A percentile compares a stretch with the other conserved stretches of the same genome.
These are phyloP conservation scores for Fomitopsis pinicola DNA, from an alignment of 1,284 basidiomycete genomes.

Conservation along the genomic window DNA sequence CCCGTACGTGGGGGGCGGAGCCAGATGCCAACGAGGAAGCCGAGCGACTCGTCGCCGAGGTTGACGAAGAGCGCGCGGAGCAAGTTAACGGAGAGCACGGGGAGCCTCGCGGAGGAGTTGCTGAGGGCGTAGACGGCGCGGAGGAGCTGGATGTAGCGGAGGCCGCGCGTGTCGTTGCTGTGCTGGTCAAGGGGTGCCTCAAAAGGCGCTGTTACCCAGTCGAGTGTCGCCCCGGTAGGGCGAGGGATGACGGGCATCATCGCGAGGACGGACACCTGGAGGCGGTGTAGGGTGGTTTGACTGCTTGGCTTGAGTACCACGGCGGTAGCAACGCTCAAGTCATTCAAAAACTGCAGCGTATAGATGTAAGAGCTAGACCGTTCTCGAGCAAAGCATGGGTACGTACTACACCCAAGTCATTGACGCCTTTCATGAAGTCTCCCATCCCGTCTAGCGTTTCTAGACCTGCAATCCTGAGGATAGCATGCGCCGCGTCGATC, in stretches of 20 bases:
- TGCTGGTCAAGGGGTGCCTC: not conserved
- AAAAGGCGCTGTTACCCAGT: constrained; percentile 42
- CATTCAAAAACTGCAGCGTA: constrained; percentile 35
- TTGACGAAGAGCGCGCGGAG: constrained; percentile 66
- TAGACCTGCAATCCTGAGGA: constrained; percentile 45
- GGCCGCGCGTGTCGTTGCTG: constrained; percentile 24
- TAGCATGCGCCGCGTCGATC: constrained; percentile 45
- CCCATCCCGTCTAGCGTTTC: constrained; percentile 40
- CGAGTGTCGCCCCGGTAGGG: constrained; percentile 37
- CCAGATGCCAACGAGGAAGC: constrained; percentile 80
- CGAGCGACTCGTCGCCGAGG: constrained; percentile 68
- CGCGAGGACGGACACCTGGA: constrained; percentile 53
- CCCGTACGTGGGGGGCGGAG: constrained; percentile 13
- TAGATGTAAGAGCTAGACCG: not conserved
- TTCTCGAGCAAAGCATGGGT: not conserved
- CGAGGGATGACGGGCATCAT: constrained; percentile 43
- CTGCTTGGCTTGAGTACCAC: constrained; percentile 58
- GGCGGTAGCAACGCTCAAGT: constrained; percentile 39
- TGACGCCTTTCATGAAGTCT: constrained; percentile 35
- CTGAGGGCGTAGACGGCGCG: constrained; percentile 61
- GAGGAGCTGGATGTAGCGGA: constrained; percentile 50
- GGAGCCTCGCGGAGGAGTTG: constrained; percentile 43
- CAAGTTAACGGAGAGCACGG: constrained; percentile 48
- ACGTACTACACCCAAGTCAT: constrained; percentile 41
- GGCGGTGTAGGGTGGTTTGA: constrained; percentile 44